These are phyloP conservation scores for Epichloe gansuensis DNA, from an alignment of 2,329 filamentous ascomycete species.

Conservation along the genomic window DNA sequence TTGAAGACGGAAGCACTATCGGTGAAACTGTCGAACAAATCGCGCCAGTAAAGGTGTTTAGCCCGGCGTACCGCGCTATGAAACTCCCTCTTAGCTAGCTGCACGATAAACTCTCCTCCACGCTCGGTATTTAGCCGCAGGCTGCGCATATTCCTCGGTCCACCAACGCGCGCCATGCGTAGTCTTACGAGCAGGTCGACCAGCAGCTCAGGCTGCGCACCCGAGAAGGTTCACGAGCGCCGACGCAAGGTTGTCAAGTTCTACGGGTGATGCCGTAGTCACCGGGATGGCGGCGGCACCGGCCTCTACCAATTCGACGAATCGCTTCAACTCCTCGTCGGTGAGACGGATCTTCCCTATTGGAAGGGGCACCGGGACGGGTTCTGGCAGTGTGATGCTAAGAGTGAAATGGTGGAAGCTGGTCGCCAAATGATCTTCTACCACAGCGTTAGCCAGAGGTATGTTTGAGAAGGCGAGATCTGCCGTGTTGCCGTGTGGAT, in stretches of 20 bases:
- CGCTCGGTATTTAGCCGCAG: too few species aligned
- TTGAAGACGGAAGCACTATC: conserved; percentile 7
- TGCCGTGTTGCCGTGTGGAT: conserved; percentile 8
- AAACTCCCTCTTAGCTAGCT: conserved; percentile 5
- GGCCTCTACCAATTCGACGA: conserved; percentile 7
- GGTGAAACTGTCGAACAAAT: conserved; percentile 8
- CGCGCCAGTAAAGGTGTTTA: conserved; percentile 8
- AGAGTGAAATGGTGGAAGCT: too few species aligned
- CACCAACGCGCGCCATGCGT: too few species aligned
- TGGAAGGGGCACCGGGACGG: background rate
- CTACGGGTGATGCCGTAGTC: too few species aligned
- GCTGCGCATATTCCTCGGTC: too few species aligned
- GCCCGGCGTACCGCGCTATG: conserved; percentile 5
- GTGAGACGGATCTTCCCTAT: conserved; percentile 5
- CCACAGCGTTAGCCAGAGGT: conserved; percentile 4
- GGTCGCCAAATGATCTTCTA: background rate
- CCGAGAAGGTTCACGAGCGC: too few species aligned
- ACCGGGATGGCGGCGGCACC: conserved; percentile 1
- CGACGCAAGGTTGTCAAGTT: too few species aligned
- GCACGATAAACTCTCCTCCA: too few species aligned
- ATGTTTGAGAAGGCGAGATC: conserved; percentile 10
- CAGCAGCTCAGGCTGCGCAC: too few species aligned
- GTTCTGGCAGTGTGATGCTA: too few species aligned
- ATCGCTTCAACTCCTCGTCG: conserved; percentile 8
- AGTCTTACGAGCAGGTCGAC: too few species aligned